Evolutionary conservation across 2,329 filamentous ascomycete genomes (phyloP), one percentile per base, ranked within the genome.

Genomic region (Ceratocystis variospora): DNA sequence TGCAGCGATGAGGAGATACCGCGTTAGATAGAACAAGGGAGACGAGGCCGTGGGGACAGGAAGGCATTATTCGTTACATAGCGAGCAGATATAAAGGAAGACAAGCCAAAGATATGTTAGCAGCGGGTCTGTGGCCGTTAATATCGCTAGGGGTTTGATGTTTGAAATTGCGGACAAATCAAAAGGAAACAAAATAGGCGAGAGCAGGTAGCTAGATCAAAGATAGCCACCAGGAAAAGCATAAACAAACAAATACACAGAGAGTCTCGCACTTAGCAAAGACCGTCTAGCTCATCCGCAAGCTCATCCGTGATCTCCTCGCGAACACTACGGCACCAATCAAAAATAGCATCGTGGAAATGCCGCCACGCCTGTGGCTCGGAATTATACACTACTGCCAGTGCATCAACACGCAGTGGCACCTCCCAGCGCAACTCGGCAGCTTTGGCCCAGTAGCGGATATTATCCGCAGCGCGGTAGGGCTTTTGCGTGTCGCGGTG

Each of bases 381-480:
- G 68, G 81, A 87, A 72, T 87, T 87, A 73, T 92, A 88, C 25
- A 96, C 92, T 6, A 96, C 83, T 33, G 87, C 90, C 76, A 95
- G 87, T 25, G 93, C 90, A 72, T 96, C 90, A 65, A 96, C 81
- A 69, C 87, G 84, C 63, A 97, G 79, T 70, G 88, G 83, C 48
- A 92, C 83, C 76, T 97, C 94, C 87, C 93, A 99, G 66, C 94
- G 85, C 67, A 97, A 80, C 77, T 99, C 92, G 6, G 92, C 91
- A 0, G 93, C 94, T 78, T 99, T 99, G 76, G 89, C 83, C 93
- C 94, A 99, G 79, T 88, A 99, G 50, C 91, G 85, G 69, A 99
- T 80, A 74, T 99, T 99, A 71, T 99, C 94, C 2, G 92, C 90
- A 69, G 87, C 87, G 62, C 94, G 87, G 75, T 99, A 99, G 0